These are phyloP conservation scores for Nakaseomyces sp. DNA, from an alignment of 1,139 yeast genomes.

Conservation along the genomic window DNA sequence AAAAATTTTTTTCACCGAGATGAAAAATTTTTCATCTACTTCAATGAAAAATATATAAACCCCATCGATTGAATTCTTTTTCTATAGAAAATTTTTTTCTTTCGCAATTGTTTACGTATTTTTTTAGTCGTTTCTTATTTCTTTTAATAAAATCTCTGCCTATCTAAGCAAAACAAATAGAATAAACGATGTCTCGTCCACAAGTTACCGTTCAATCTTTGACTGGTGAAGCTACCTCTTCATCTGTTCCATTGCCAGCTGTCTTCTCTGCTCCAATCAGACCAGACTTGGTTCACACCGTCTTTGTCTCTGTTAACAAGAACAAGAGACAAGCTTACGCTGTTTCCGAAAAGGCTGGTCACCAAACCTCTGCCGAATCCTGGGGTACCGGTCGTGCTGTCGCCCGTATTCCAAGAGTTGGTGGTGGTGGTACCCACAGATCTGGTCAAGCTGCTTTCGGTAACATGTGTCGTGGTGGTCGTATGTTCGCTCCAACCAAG, in stretches of 20 bases:
- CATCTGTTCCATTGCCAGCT: conserved; percentile 92
- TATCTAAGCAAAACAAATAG: conserved; percentile 1
- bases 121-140: not conserved
- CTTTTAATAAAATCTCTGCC: not conserved
- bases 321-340: conserved; percentile 99
- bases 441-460: conserved; percentile 99
- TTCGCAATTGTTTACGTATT: not conserved
- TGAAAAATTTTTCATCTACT: not conserved
- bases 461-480: conserved; percentile 99
- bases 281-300: conserved; percentile 98
- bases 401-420: conserved; percentile 99
- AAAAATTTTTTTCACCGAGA: conserved; percentile 2
- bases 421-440: conserved; percentile 99
- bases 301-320: conserved; percentile 97
- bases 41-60: conserved; percentile 1
- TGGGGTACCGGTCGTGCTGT: conserved; percentile 99
- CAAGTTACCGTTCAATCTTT: conserved; percentile 92
- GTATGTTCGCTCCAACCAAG: conserved; percentile 99
- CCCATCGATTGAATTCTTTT: too few species aligned
- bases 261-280: conserved; percentile 99
- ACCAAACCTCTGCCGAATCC: conserved; percentile 99
- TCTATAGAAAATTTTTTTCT: not conserved
- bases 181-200: conserved; percentile 71
- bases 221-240: conserved; percentile 77
- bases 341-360: conserved; percentile 98